Evolutionary conservation across 2,329 filamentous ascomycete species (phyloP), one percentile per base, ranked within the genome.

Genomic region (Colletotrichum tropicale): DNA sequence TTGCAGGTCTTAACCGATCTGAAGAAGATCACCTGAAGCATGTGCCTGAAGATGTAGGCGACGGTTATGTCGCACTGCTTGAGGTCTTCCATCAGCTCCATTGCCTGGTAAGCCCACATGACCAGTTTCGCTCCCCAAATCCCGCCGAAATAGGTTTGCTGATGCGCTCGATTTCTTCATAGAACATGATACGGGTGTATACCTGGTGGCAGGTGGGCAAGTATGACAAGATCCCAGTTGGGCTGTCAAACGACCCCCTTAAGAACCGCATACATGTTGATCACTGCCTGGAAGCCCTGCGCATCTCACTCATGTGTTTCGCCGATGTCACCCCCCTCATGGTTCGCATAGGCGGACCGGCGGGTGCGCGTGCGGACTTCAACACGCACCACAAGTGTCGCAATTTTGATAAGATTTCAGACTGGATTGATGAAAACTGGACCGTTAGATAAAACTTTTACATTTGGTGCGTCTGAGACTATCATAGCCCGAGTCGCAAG

Each of bases 51-150:
- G 64, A 72, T 4, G 70, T 62, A 30, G 70, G 70, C 26, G 32
- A 36, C 18, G 64, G 62, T 13, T 77, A 77, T 26, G 77, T 71
- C 52, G 62, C 34, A 26, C 66, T 75, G 10, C 67, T 78, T n/a
- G 77, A 78, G 58, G 72, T 76, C 9, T 78, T 76, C 28, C 77
- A 78, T 30, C 77, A 78, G 38, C 36, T 78, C 4, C 77, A 78
- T 38, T 78, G 77, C 36, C 64, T 78, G 30, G 76, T 78, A 66
- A 52, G 67, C 26, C 13, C 12, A 34, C 26, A 70, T 8, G 1
- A 26, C 32, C 9, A n/a, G 38, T 13, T 7, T 8, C 32, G n/a
- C n/a, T 38, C 12, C 32, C 8, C n/a, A n/a, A 13, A 24, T 6
- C 5, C 21, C 12, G 18, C 48, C 15, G 21, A 21, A 48, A 48